Base-by-base conservation (phyloP, 2,329 filamentous ascomycete genomes). In the Domatiomyces catenatus region DNA sequence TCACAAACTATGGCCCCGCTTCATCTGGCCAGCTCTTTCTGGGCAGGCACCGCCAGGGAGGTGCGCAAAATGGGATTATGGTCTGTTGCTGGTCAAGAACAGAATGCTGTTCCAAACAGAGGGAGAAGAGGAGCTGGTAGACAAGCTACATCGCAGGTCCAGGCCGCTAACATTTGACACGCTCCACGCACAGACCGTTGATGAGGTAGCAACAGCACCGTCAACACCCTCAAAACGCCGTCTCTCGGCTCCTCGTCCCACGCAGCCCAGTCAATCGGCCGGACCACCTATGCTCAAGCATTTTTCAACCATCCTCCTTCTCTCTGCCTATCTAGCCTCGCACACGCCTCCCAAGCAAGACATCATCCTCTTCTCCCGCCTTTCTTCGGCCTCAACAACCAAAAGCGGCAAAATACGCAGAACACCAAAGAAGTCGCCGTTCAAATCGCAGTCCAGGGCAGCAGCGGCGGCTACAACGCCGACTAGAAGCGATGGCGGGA, bases 1-100 rank as follows among this genome's bases (percentile, higher is more conserved):
- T 61, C 67, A 77, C 47, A 77, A 81, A 44, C 75, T 96, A 18
- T 98, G 92, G 92, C 81, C 83, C 8, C 77, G 81, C 3, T 96
- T 98, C 66, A 81, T 86, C 0, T 76, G 79, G 5, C 90, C 90
- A 0, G 76, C 96, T 20, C 67, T 81, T 1, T 77, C 80, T 1
- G 84, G 84, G n/a, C 81, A 83, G 52, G 50, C 55, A 0, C 63
- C 68, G 1, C 67, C 66, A 3, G 66, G 66, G 4, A 46, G 46
- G 56, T 44, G 42, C 32, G 80, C 83, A 59, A 75, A 76, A 1
- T 81, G 83, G 59, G 87, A 95, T 61, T 95, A 95, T 66, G 82
- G 85, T 12, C 83, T 85, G 55, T 72, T 98, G 6, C 75, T 96
- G 50, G 81, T 73, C n/a, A 66, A 63, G 46, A 71, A 71, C 53